Conservation (phyloP, 129 eudicot species). For the Flaveria ramosissima region DNA sequence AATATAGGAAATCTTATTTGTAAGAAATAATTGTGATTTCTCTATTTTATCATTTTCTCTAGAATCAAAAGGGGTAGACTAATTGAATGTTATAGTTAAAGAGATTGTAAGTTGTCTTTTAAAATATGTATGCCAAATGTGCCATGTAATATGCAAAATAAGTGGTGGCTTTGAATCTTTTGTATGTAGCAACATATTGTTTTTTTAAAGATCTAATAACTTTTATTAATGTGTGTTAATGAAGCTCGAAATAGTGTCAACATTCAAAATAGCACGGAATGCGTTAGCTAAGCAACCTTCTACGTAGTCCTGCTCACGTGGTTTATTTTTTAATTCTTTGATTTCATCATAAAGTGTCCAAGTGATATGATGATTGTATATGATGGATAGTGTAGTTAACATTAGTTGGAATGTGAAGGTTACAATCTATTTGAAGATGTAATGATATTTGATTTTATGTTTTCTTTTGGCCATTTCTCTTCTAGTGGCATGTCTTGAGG, state of each 20-base stretch:
- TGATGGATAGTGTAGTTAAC: no score
- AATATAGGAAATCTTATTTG: conserved; percentile 28
- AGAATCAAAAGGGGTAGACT: conserved; percentile 24
- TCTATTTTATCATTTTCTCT: conserved; percentile 29
- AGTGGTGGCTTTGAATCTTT: conserved; percentile 5
- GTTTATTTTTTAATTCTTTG: no score
- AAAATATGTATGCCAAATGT: neutral
- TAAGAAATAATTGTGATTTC: conserved; percentile 28
- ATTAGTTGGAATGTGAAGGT: no score
- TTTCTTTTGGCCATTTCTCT: no score
- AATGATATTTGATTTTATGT: no score
- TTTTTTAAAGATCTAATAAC: neutral
- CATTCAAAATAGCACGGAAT: neutral
- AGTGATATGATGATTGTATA: no score
- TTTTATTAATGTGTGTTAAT: neutral
- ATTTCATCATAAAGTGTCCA: no score
- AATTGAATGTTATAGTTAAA: neutral
- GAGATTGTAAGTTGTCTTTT: conserved; percentile 10
- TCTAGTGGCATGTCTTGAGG: no score
- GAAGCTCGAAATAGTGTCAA: neutral
- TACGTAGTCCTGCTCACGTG: no score
- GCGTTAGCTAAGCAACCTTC: neutral
- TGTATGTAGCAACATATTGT: neutral
- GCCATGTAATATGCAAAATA: conserved; percentile 11
- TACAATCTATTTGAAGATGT: no score